Evolutionary conservation across 2,329 filamentous ascomycete genomes (phyloP), one percentile per base, ranked within the genome.

Genomic region (Neofusicoccum sp.): DNA sequence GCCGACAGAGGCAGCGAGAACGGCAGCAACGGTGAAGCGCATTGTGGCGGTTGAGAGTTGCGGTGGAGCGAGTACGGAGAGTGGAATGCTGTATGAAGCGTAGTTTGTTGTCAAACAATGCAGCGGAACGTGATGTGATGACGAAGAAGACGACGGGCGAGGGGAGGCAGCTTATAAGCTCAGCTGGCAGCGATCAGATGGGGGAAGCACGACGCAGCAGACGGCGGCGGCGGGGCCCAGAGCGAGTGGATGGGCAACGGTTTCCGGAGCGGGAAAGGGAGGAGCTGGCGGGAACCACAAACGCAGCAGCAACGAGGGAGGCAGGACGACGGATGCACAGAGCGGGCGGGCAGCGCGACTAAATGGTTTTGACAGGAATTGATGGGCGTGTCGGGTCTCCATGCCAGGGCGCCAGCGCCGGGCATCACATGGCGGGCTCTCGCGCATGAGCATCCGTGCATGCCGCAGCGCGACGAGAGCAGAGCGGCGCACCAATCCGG

Each of bases 1-100:
- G 62, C 62, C 62, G 39, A 50, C 64, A 14, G 61, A 41, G 59
- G 62, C 64, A 50, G 62, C 48, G 59, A 56, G 6, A 34, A 52
- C 33, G 16, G 44, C 61, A 34, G 61, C 52, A 36, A 58, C 28
- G 33, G 61, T 33, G 50, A 63, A 58, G 33, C 61, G 61, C 61
- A 63, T 63, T 6, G 36, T 58, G 61, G 22, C 37, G 41, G 59
- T 12, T 61, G 36, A 11, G 6, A 22, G 4, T 22, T 28, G 29
- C 1, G 14, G 34, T 54, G 39, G 14, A 7, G 29, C 9, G 47
- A 33, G 8, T 41, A 28, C 16, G 33, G 7, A 12, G 22, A 9
- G 28, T 28, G 52, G 52, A 43, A 48, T 48, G 22, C 12, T 22
- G 12, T 16, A 41, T n/a, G n/a, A n/a, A n/a, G n/a, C n/a, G n/a